A percentile compares a stretch with the other conserved stretches of the same genome.
phyloP scores from a whole-genome alignment of 441 rosid species.

The Biscutella auriculata region DNA sequence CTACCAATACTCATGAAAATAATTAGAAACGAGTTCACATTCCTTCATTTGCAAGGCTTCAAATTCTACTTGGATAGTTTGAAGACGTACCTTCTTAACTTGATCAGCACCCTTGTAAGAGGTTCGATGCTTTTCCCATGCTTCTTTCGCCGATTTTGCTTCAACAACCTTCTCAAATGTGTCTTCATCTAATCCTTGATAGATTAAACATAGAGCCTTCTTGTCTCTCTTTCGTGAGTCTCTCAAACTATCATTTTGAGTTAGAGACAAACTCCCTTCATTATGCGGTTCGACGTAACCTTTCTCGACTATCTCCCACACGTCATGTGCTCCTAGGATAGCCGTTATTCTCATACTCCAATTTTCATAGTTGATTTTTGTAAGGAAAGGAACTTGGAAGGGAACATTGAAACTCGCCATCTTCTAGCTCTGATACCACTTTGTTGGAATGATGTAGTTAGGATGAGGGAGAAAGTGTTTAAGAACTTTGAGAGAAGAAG shows the following conservation, averaged over 20 bases:
- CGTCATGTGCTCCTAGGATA: neutral
- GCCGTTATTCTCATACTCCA: neutral
- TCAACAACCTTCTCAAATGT: neutral
- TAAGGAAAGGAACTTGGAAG: neutral
- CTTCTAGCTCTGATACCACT: neutral
- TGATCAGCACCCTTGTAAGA: too few species aligned
- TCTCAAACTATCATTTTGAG: neutral
- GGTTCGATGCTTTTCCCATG: too few species aligned
- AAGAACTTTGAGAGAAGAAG: too few species aligned
- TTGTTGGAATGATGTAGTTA: neutral
- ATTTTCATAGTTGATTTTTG: neutral
- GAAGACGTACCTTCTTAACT: too few species aligned
- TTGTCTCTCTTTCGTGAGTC: neutral
- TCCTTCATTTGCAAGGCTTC: neutral
- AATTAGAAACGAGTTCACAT: neutral
- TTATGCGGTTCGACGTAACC: neutral
- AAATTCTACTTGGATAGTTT: too few species aligned
- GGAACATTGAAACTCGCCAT: neutral
- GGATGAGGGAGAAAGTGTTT: too few species aligned
- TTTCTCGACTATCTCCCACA: neutral
- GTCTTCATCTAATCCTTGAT: neutral
- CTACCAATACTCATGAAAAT: too few species aligned
- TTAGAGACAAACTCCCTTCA: neutral
- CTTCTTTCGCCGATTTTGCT: too few species aligned
- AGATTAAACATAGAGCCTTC: neutral